Evolutionary conservation across 2,329 filamentous ascomycete genomes (phyloP).

Genomic region (Trematosphaeria pertusa): DNA sequence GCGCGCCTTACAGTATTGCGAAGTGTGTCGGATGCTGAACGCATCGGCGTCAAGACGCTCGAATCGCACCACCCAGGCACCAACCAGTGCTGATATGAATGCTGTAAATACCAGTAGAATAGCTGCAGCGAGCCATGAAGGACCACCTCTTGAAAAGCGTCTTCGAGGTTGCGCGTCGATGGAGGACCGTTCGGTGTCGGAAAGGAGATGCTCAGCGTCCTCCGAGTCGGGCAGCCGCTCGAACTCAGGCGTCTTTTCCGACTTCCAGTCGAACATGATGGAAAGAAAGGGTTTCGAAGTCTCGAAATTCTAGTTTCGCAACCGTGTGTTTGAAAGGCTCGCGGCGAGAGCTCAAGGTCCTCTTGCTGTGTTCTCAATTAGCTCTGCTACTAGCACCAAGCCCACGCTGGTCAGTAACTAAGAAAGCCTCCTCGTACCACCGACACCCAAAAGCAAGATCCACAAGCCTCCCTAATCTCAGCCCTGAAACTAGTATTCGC

Average conservation of each 20-base stretch:
- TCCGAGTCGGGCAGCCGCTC: slow-evolving; percentile 18
- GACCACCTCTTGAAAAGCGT: slow-evolving; percentile 3
- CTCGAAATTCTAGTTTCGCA: no score
- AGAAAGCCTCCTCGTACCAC: no score
- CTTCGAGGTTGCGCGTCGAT: slow-evolving; percentile 10
- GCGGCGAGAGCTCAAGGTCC: no score
- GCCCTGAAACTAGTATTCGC: no score
- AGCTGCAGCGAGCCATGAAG: slow-evolving; percentile 23
- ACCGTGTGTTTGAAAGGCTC: no score
- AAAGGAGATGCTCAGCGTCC: slow-evolving; percentile 28
- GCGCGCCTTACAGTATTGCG: slow-evolving; percentile 38
- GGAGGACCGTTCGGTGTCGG: slow-evolving; percentile 19
- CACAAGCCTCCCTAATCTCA: no score
- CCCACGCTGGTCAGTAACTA: no score
- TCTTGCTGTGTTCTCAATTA: no score
- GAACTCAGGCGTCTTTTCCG: slow-evolving; percentile 19
- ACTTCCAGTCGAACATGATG: slow-evolving; percentile 23
- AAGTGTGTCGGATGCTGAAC: slow-evolving; percentile 38
- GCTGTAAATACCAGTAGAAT: slow-evolving; percentile 24
- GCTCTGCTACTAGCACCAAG: no score
- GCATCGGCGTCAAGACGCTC: slow-evolving; percentile 26
- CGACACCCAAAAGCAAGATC: no score
- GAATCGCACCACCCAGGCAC: slow-evolving; percentile 26
- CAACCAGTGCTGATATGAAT: slow-evolving; percentile 27
- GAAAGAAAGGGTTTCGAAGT: neutral